Base-by-base conservation (phyloP, 345 rosid species). In the Clausena lansium region DNA sequence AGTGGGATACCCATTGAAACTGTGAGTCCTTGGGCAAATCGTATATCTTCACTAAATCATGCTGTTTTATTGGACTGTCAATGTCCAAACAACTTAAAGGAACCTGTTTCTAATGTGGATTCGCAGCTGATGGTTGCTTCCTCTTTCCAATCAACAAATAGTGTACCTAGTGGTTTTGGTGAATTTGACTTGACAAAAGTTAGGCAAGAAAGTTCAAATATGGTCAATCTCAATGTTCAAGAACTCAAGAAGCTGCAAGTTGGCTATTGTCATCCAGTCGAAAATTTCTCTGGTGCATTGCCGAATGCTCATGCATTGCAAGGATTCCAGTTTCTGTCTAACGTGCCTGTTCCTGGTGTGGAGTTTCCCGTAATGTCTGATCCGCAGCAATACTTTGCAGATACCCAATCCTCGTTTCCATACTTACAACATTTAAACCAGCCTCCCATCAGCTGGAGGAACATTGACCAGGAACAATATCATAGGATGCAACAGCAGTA, bases 341-440 rank as follows among this genome's bases (percentile, higher is more conserved):
- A 83, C 76, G 63, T 81, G 75, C 80, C 80, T 67, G 78, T 87
- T 14, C 74, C 85, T 63, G 82, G 87, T 19, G 36, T 83, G 58
- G 94, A 88, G 67, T 78, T 82, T 72, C 86, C 86, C 13, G 17
- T 80, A 59, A 70, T 78, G 79, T 78, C 89, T 64, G 84, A 85
- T 79, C 91, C 85, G 33, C 90, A 82, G 74, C 93, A 76, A 54
- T 86, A 86, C 85, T 60, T 84, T 39, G 80, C 87, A 45, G 82
- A 85, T 64, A 59, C 91, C 0, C 88, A 82, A 57, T 77, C 91
- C 71, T 63, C 74, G 1, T 81, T 84, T 78, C 85, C 90, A 71
- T 86, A 79, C 77, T 78, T 89, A 50, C 85, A 81, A 52, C 85
- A 79, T 39, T 66, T 85, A 32, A 82, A 79, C 64, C 86, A 76